Evolutionary conservation across 225 moss, liverwort and hornwort genomes (phyloP), one percentile per base, ranked within the genome.

Genomic region (Antitrichia curtipendula): DNA sequence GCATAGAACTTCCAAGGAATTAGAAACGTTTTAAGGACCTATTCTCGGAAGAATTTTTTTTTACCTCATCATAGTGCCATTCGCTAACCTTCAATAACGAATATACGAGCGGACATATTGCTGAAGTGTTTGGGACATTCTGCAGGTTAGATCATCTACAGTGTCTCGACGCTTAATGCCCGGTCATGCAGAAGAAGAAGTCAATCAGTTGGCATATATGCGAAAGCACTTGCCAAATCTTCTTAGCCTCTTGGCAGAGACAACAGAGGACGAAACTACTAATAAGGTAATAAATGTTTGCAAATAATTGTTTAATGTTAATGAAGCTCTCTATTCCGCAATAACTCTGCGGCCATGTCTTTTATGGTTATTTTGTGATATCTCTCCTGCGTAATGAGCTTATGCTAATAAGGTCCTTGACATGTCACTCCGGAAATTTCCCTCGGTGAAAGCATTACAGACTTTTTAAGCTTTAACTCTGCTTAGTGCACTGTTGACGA

Each of bases 121-220:
- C 78, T 91, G 79, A 91, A 75, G 75, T 74, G 66, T 66, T 50
- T 77, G 49, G 78, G 85, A 45, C 86, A 57, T 75, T 89, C 49
- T 92, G 87, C 94, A 96, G 98, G 92, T 93, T 80, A 95, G 95
- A 92, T 95, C 94, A 86, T 87, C 89, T 72, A 78, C 88, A 88
- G 92, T 93, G 49, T 88, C 96, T 84, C 94, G 96, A 84, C 92
- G 96, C 82, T 91, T 87, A 65, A 92, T 98, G 94, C 96, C 98
- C 52, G 90, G 95, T 84, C 98, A 96, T 83, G 98, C 96, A 78
- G 98, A 98, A 84, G 98, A 98, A 90, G 98, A 98, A 90, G 93
- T 94, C 54, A 94, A 96, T 89, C 98, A 98, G 90, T 86, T 98
- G 91, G 85, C 94, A 81, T 98, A 95, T 54, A 77, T 98, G 82